phyloP scores from a whole-genome alignment of 805 yeast species.

The Isabelozyma gotoi region DNA sequence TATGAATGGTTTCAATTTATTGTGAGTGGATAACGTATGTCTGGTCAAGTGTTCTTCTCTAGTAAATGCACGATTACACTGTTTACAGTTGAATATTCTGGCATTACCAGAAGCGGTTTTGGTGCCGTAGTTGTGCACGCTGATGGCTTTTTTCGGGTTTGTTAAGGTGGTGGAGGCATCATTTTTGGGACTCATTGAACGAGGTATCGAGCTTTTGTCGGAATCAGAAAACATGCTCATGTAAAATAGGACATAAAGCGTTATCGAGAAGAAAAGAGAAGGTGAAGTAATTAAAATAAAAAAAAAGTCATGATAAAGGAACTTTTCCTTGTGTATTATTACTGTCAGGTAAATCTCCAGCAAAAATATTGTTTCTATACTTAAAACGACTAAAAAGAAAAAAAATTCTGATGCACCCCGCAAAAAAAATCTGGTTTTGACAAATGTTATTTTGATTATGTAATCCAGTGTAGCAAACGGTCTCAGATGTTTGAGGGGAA shows the following conservation, averaged over 20 bases:
- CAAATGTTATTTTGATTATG: not conserved
- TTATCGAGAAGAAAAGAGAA: not conserved
- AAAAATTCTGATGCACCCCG: not conserved
- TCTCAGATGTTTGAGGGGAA: not conserved
- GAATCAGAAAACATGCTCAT: not conserved
- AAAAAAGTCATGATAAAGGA: not conserved
- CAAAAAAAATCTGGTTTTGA: not conserved
- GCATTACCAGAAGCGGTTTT: constrained; percentile 46
- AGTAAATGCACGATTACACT: constrained; percentile 46
- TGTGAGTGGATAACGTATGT: constrained; percentile 43
- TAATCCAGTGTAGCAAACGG: not conserved
- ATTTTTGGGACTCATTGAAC: not conserved
- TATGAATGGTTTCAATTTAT: constrained; percentile 42
- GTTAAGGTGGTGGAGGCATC: not conserved
- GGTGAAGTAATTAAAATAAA: too few relatives aligned
- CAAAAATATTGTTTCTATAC: not conserved
- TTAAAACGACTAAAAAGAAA: not conserved
- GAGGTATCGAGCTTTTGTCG: not conserved
- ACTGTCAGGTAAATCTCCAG: not conserved
- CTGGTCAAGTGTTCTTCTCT: constrained; percentile 46
- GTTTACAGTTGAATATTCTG: constrained; percentile 38
- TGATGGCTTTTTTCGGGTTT: not conserved
- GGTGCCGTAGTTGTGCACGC: constrained; percentile 28
- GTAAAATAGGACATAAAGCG: not conserved
- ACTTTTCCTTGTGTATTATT: not conserved